Evolutionary conservation across 164 flowering plant genomes (phyloP), one percentile per base, ranked within the genome.

Genomic region (Nelumbo lutea): DNA sequence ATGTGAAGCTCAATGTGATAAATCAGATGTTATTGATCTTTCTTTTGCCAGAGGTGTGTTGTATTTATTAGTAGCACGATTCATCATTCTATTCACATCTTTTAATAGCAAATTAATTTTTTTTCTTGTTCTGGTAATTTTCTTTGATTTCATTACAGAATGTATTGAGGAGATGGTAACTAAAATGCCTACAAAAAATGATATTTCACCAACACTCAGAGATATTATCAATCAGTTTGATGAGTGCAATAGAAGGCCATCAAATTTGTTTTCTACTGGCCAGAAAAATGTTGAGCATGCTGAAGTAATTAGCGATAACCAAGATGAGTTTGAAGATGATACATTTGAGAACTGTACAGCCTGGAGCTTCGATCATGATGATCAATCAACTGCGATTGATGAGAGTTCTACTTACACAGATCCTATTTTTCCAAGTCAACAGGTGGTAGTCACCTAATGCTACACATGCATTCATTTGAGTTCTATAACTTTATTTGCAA

Each of bases 181-280:
- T 50, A 78, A 77, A 70, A 82, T 88, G 85, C 79, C 74, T 5
- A 62, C 39, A 62, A 83, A 77, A 65, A 68, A 82, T 71, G 95
- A 91, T 66, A 93, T 96, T 55, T 83, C 96, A 42, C 99, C 99
- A 62, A 83, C 96, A 53, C 83, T 93, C 13, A 75, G 78, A 70
- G 75, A 62, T 56, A 87, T 96, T 63, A 76, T 91, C 15, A 72
- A 70, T 74, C 89, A 74, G 68, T 88, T 90, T 70, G 91, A 88
- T 76, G 90, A 85, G 70, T 85, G 86, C 64, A 88, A 86, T 76
- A 67, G 48, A 77, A 83, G 93, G 72, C 88, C 84, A 62, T 62
- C 77, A 27, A 77, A 83, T 75, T 72, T 77, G 4, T 73, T 75
- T 64, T 70, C 76, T 68, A 75, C 59, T 65, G 76, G 50, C 62